Evolutionary conservation across 2,329 filamentous ascomycete species (phyloP).

Genomic region (Fusarium siculi): DNA sequence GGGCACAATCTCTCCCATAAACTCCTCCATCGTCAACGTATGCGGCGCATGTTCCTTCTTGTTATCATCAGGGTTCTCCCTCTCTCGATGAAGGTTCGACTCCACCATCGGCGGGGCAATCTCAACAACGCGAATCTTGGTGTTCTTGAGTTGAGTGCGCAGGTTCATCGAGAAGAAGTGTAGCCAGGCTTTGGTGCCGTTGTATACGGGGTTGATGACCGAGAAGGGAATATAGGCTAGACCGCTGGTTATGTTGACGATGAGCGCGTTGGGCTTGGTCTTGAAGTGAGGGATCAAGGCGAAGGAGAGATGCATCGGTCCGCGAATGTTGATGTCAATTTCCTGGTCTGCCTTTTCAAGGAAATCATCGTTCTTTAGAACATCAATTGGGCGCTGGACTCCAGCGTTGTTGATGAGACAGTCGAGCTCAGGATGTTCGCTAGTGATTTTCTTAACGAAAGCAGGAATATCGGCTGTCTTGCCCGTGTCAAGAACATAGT

Average conservation of each 20-base stretch:
- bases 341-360: conserved; percentile 64
- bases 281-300: conserved; percentile 61
- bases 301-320: conserved; percentile 66
- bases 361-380: conserved; percentile 55
- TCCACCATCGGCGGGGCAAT: conserved; percentile 65
- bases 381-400: conserved; percentile 64
- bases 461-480: conserved; percentile 54
- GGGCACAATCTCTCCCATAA: conserved; percentile 58
- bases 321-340: conserved; percentile 67
- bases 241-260: conserved; percentile 66
- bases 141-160: conserved; percentile 58
- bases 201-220: conserved; percentile 68
- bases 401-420: conserved; percentile 70
- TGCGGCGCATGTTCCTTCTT: conserved; percentile 64
- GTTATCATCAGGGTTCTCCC: conserved; percentile 66
- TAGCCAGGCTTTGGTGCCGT: conserved; percentile 68
- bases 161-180: conserved; percentile 68
- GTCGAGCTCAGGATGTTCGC: conserved; percentile 61
- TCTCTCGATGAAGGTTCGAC: conserved; percentile 66
- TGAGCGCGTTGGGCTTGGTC: conserved; percentile 51
- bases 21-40: conserved; percentile 61
- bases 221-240: conserved; percentile 64
- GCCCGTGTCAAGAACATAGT: conserved; percentile 64
- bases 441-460: conserved; percentile 58
- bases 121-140: conserved; percentile 61